Evolutionary conservation across 2,329 filamentous ascomycete species (phyloP).

Genomic region (Hypoxylon sp.): DNA sequence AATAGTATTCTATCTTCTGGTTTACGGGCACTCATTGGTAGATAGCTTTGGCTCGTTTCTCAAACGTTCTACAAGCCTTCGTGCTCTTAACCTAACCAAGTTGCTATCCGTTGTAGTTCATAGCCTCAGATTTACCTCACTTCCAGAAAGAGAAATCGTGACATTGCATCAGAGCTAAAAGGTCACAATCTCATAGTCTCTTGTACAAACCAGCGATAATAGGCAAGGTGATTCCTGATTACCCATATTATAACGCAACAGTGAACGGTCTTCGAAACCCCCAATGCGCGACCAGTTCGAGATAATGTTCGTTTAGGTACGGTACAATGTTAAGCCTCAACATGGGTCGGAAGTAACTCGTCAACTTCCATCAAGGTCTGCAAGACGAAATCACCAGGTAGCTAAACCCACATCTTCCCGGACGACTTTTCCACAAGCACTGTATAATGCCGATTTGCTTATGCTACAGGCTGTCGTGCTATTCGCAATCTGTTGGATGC

Average conservation of each 20-base stretch:
- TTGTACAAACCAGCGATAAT: neutral
- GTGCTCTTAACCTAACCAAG: constrained; percentile 5
- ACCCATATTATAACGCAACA: too few species aligned
- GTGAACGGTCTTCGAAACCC: too few species aligned
- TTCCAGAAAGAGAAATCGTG: neutral
- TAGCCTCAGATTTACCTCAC: neutral
- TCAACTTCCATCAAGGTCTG: neutral
- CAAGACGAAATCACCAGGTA: neutral
- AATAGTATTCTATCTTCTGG: neutral
- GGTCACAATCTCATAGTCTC: neutral
- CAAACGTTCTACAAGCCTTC: constrained; percentile 7
- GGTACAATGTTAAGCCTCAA: neutral
- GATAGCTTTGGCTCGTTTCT: constrained; percentile 11
- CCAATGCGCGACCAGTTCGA: too few species aligned
- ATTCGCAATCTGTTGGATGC: constrained; percentile 20
- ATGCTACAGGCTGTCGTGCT: constrained; percentile 11
- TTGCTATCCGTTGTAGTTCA: constrained; percentile 17
- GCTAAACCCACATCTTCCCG: constrained; percentile 12
- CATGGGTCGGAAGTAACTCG: neutral
- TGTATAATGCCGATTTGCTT: constrained; percentile 25
- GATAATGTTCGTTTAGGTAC: too few species aligned
- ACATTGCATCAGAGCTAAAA: neutral
- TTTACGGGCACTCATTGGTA: constrained; percentile 1
- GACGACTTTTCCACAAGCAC: constrained; percentile 11
- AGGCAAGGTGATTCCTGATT: too few species aligned